A percentile compares a stretch with the other conserved stretches of the same genome.
phyloP scores from a whole-genome alignment of 139 green algal genomes.

The Zygnema circumcarinatum region DNA sequence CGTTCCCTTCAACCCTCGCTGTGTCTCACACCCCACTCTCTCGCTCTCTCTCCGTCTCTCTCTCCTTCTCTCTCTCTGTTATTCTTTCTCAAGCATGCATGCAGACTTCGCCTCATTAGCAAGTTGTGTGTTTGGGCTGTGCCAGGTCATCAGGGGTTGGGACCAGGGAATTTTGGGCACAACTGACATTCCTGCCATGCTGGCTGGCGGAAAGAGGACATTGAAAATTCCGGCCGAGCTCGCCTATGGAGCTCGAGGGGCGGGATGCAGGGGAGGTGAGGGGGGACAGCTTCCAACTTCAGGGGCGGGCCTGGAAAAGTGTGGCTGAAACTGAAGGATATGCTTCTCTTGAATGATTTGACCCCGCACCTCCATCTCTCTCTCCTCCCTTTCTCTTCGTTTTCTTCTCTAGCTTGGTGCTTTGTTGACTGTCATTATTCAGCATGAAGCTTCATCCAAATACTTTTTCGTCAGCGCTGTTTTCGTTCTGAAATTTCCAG shows the following conservation, averaged over 20 bases:
- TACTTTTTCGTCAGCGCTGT: background rate
- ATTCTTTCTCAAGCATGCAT: too few species aligned
- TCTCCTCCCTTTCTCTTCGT: background rate
- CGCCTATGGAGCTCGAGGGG: slow-evolving; percentile 55
- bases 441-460: background rate
- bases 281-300: background rate
- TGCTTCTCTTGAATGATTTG: background rate
- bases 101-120: background rate
- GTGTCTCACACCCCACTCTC: background rate
- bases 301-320: too few species aligned
- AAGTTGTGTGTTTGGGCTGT: background rate
- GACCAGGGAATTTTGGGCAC: slow-evolving; percentile 57
- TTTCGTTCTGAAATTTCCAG: background rate
- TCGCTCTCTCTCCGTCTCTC: background rate
- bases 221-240: slow-evolving; percentile 50
- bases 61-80: background rate
- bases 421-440: slow-evolving; percentile 5
- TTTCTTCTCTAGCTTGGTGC: slow-evolving; percentile 5
- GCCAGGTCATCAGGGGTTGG: slow-evolving; percentile 64
- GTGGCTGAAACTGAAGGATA: background rate
- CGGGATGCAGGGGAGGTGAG: slow-evolving; percentile 57
- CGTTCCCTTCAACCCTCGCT: background rate
- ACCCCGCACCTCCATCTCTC: background rate
- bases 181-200: slow-evolving; percentile 51
- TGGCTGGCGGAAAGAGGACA: slow-evolving; percentile 47